Percentiles rank a stretch among this genome's conserved stretches.
Conservation (phyloP, 225 moss, liverwort and hornwort genomes). For the Pseudisothecium myosuroides region DNA sequence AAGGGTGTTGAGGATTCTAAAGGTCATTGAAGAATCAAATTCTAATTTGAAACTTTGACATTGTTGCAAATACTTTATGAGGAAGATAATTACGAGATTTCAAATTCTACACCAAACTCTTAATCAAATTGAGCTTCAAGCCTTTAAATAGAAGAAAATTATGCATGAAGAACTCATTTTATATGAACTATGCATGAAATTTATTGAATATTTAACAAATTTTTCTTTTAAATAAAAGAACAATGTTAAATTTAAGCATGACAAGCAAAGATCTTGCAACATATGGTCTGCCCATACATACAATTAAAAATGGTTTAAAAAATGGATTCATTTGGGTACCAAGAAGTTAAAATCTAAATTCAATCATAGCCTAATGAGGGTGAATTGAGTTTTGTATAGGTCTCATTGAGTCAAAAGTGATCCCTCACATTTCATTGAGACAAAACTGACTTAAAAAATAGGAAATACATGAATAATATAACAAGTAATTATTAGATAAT, state of each 20-base stretch:
- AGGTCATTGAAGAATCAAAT: not conserved
- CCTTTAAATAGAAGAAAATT: rapidly evolving
- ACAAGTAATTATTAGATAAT: not conserved
- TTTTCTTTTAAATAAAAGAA: not conserved
- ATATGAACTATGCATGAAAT: not conserved
- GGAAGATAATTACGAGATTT: not conserved
- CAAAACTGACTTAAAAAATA: not conserved
- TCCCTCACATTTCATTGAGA: not conserved
- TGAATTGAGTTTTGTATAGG: not conserved
- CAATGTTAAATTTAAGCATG: not conserved
- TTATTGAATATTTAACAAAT: rapidly evolving
- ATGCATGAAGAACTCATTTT: not conserved
- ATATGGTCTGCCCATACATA: rapidly evolving
- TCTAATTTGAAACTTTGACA: not conserved
- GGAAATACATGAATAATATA: not conserved
- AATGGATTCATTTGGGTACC: not conserved
- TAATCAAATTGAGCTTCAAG: not conserved
- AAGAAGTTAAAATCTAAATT: not conserved
- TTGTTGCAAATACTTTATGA: not conserved
- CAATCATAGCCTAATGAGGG: not conserved
- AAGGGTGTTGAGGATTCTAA: not conserved
- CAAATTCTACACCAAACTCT: not conserved
- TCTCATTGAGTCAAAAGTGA: not conserved
- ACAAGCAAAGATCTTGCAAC: not conserved
- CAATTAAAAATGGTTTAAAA: not conserved